Evolutionary conservation across 108 stramenopile genomes (phyloP), one percentile per base, ranked within the genome.

Genomic region (Nannochloropsis gaditana): DNA sequence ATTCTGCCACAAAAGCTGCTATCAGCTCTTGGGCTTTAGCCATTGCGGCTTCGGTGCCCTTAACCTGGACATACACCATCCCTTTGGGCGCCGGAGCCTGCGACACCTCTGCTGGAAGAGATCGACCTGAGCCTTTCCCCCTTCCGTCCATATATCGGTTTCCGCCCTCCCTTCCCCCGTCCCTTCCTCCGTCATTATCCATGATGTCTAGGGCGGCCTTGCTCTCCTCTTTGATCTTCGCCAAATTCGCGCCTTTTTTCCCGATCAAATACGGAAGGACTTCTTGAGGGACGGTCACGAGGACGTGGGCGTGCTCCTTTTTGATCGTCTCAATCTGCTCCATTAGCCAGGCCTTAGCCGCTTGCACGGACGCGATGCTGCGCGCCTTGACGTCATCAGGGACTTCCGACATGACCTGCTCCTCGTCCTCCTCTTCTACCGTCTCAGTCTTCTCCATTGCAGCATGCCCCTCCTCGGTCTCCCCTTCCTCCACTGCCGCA

Each of bases 131-230:
- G n/a, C 59, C 19, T 15, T 73, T 15, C 19, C 8, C 59, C 3
- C 59, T 15, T 4, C n/a, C 19, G 59, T 73, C 59, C 31, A 31
- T 31, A 1, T 31, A 1, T 31, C 31, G 31, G 31, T 31, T 31
- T 31, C 31, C 31, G 31, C 31, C 31, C 31, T 31, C 31, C 15
- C 59, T 15, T n/a, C 59, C 59, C n/a, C 59, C 59, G 19, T 73
- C 59, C 59, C 59, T 73, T n/a, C 59, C 59, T 6, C 59, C 59
- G 19, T 73, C 59, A n/a, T 73, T 73, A n/a, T 73, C n/a, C 19
- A 73, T 15, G n/a, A 73, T 73, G 59, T 73, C 59, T 6, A 73
- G n/a, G 59, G 59, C n/a, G n/a, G 59, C 59, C 59, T 73, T 73
- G 59, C 59, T 73, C n/a, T 73, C 59, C 59, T 73, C 59, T 15